Base-by-base conservation (phyloP, 352 stramenopile species). In the Phytophthora pluvialis region DNA sequence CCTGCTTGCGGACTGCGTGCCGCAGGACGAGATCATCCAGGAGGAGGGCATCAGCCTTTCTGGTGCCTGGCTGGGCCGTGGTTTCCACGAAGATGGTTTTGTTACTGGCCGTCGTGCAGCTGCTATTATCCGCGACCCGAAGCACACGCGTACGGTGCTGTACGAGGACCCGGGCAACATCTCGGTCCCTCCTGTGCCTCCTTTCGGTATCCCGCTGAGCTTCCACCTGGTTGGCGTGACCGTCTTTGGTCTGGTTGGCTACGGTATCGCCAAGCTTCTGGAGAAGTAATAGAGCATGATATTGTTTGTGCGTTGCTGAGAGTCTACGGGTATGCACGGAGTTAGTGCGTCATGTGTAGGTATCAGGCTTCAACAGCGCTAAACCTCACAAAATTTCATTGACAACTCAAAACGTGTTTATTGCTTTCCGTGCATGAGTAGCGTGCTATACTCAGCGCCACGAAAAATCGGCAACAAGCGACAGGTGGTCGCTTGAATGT, bases 11-110 rank as follows among this genome's bases (percentile, higher is more conserved):
- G 87, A 95, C 59, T 95, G 87, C 61, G 64, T 95, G 12, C 81
- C 87, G n/a, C 82, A 95, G 72, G 78, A 95, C 54, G 85, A 95
- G 43, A 93, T 95, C 64, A 78, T 95, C 18, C 75, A 93, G 61
- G 87, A 94, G 42, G 85, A 94, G 26, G 82, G 83, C 38, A 91
- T 95, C 63, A 88, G 83, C 47, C 82, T 95, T 50, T 94, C 87
- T 12, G 87, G 87, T 49, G 73, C 75, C 49, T 95, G 87, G 87
- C 67, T 95, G 44, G 87, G 87, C 43, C 85, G 87, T 50, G 87
- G 87, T 18, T 95, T 95, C 75, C 87, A 95, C 64, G 87, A 95
- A 64, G 87, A 95, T 51, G 87, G 87, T 18, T 95, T 95, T 54
- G 87, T 95, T 7, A 81, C 87, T n/a, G 87, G 87, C 18, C 85